Base-by-base conservation (phyloP, 2,329 filamentous ascomycete species). In the Plenodomus tracheiphilus region DNA sequence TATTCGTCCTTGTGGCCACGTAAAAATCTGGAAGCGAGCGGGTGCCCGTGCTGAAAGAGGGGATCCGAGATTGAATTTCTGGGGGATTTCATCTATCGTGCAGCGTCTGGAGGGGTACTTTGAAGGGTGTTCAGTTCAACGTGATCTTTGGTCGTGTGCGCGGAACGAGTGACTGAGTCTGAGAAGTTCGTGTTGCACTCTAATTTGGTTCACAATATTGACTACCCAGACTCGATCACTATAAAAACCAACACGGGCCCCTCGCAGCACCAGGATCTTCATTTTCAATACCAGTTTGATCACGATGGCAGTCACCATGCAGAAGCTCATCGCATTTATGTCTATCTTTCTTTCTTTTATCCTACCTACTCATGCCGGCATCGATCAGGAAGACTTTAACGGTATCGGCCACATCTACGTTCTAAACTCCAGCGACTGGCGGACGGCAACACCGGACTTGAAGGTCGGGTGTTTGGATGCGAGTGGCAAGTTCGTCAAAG, bases 401-500 rank as follows among this genome's bases (percentile, higher is more conserved):
- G 68, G 68, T 44, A 46, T 56, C 20, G 68, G 68, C 18, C 53
- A 61, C 39, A 69, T 71, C 43, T 46, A 45, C 19, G 68, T 71
- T 6, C 57, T 69, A 17, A 47, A 64, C 13, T 70, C 68, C 4
- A 49, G 48, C 13, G 56, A 68, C 53, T 67, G 61, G 63, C 38
- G 47, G 3, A 59, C 47, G 0, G 65, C 60, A 13, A 61, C 53
- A 0, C 65, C 66, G 3, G 40, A 55, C 13, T 43, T 57, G 13
- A 64, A 43, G 18, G 55, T 70, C n/a, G 68, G 68, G 3, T 71
- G 68, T 41, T 46, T 71, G 2, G 44, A 57, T 38, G 43, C 52
- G 21, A 19, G 49, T 10, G 68, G 68, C n/a, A 58, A 54, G 25
- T 60, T 71, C 20, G 43, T 70, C 19, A 30, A 44, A 0, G 38